Evolutionary conservation across 1,139 yeast species (phyloP), one percentile per base, ranked within the genome.

Genomic region (Neolecta irregularis): DNA sequence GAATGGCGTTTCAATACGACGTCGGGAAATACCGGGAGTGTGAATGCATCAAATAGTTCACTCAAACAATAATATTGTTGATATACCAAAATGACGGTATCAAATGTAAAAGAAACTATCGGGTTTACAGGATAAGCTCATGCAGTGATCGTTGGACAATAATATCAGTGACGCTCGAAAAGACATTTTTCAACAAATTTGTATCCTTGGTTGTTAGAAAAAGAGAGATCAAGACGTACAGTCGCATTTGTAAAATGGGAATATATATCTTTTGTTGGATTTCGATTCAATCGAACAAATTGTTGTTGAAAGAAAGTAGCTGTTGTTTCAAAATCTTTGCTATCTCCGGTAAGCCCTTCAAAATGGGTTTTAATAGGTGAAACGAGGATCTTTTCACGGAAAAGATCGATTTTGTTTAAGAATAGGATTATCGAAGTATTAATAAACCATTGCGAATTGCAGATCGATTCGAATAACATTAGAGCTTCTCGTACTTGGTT

Each of bases 401-500:
- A 72, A 5, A 83, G 53, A 54, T 88, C 99, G 36, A 76, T 74
- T 55, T 88, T 88, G 61, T 88, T 88, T 45, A 88, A 61, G 47
- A 88, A 88, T 38, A 88, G 60, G 36, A 88, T 85, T 48, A 88
- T 78, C 1, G 95, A 93, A 5, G 94, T 85, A 44, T 76, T 65
- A 24, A 61, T 56, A 57, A 88, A 85, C 92, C 93, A 81, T 47
- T 66, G 64, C 2, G 93, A 80, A 53, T 85, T 85, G 51, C 92
- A 74, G 33, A 85, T 62, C 3, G 91, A 70, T 46, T 79, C 91
- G 53, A 88, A 88, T 39, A 88, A 59, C 53, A 74, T 71, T 36
- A 88, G 68, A 2, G 95, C 72, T 57, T 88, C 99, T 48, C 75
- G 80, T 81, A 88, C 79, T 46, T 96, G 65, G 57, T 85, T 85